Evolutionary conservation across 2,329 filamentous ascomycete genomes (phyloP), one percentile per base, ranked within the genome.

Genomic region (Mycogone perniciosa): DNA sequence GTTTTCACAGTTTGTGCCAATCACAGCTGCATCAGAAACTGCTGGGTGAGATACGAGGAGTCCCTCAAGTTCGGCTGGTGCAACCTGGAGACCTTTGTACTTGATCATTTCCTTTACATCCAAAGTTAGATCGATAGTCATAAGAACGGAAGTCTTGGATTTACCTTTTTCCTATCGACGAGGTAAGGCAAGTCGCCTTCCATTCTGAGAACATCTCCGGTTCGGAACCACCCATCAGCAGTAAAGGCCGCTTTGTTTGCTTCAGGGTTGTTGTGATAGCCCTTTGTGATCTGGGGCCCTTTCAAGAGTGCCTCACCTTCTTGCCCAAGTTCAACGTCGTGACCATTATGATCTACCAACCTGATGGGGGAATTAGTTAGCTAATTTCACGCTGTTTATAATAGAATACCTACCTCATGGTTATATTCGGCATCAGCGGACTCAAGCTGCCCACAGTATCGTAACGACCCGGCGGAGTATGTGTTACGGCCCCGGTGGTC

Each of bases 171-270:
- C 9, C 88, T 80, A 62, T 93, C 89, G 0, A 89, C 89, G 57
- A 95, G 88, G 69, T 81, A 89, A 59, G 90, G 85, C 46, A 83
- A 80, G 11, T 86, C 75, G 38, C 76, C 69, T 56, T 90, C 83
- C 64, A 88, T 81, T 53, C 84, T 80, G 0, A 88, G 85, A 4
- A 92, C 79, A 60, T 95, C 89, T 0, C 88, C 89, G 0, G 88
- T 91, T 60, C 85, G 85, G 74, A 92, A 90, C 74, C 85, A 95
- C 4, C 70, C 72, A 26, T 71, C 66, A 3, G 43, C 7, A 0
- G 62, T 64, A 49, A 89, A 79, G 0, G 84, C 78, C 46, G 82
- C 77, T 1, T 68, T 70, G 1, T 85, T 89, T 0, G 81, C 85
- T 55, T 80, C 72, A 0, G 77, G 72, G 56, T 90, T 89, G 58